phyloP scores from a whole-genome alignment of 2,329 filamentous ascomycete species.

The Phialophora expanda region DNA sequence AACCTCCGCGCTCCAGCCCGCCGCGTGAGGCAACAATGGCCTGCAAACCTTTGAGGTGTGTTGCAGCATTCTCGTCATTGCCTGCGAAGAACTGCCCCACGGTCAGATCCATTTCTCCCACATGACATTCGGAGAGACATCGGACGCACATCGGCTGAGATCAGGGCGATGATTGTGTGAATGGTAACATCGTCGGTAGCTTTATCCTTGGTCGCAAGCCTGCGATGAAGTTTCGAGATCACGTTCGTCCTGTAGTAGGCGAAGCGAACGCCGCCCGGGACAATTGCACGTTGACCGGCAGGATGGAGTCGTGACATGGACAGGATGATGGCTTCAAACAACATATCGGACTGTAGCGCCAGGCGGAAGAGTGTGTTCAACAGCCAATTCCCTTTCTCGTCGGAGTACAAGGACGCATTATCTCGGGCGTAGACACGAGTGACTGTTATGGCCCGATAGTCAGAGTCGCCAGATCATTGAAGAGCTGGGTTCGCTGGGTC shows the following conservation, averaged over 20 bases:
- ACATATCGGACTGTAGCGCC: neutral
- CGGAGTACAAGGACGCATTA: conserved; percentile 1
- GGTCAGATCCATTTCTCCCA: neutral
- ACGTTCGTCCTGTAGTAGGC: neutral
- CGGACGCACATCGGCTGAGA: neutral
- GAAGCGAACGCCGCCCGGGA: neutral
- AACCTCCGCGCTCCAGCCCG: neutral
- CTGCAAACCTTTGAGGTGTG: neutral
- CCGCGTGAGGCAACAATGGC: neutral
- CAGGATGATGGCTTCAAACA: conserved; percentile 4
- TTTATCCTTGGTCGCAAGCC: neutral
- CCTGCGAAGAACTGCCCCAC: neutral
- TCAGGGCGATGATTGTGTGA: neutral
- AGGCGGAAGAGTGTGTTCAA: neutral
- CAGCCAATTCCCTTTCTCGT: conserved; percentile 2
- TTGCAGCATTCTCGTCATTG: neutral
- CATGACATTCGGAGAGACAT: neutral
- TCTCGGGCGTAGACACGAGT: conserved; percentile 1
- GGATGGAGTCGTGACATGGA: conserved; percentile 5
- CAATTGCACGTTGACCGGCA: conserved; percentile 1
- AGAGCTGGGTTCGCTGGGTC: neutral
- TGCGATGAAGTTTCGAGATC: conserved; percentile 1
- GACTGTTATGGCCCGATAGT: neutral
- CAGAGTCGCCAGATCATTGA: neutral
- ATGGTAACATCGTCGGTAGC: neutral